Percentiles rank a stretch among this genome's conserved stretches.
phyloP scores from a whole-genome alignment of 2,329 filamentous ascomycete species.

The Sarocladium strictum region DNA sequence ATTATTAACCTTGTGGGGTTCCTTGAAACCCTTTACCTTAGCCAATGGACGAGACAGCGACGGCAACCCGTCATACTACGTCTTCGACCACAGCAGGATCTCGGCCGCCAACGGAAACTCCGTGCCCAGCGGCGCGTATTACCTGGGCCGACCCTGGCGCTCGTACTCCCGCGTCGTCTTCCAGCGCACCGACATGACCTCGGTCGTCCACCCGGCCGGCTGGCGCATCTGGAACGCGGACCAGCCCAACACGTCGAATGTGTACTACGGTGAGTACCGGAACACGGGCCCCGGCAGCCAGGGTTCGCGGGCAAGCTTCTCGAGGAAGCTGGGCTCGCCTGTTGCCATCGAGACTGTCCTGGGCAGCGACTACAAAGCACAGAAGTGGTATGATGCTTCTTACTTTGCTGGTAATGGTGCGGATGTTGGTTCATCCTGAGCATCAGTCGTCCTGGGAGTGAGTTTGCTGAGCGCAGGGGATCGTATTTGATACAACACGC shows the following conservation, averaged over 20 bases:
- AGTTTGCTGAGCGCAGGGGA: too few relatives aligned
- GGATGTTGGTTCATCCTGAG: constrained; percentile 2
- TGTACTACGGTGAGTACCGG: constrained; percentile 51
- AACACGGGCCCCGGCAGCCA: constrained; percentile 52
- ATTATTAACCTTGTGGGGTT: too few relatives aligned
- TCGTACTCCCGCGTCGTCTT: constrained; percentile 41
- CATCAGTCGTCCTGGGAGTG: too few relatives aligned
- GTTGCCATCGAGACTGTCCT: constrained; percentile 27
- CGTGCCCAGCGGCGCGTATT: constrained; percentile 33
- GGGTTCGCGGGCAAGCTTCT: constrained; percentile 42
- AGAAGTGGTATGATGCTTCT: constrained; percentile 8
- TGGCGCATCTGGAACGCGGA: constrained; percentile 50
- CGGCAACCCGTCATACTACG: constrained; percentile 33
- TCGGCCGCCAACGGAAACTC: constrained; percentile 30
- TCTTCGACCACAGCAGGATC: constrained; percentile 39
- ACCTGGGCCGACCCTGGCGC: constrained; percentile 44
- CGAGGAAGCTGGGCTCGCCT: constrained; percentile 26
- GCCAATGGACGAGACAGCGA: constrained; percentile 34
- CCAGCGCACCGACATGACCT: constrained; percentile 42
- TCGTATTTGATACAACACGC: too few relatives aligned
- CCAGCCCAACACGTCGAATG: constrained; percentile 42
- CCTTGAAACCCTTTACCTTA: too few relatives aligned
- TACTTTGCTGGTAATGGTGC: constrained; percentile 9
- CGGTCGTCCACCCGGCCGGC: constrained; percentile 52
- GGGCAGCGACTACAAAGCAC: constrained; percentile 5